Percentiles rank a stretch among this genome's conserved stretches.
Evolutionary conservation across 2,329 filamentous ascomycete genomes (phyloP).

Genomic region (Fragosphaeria purpurea): DNA sequence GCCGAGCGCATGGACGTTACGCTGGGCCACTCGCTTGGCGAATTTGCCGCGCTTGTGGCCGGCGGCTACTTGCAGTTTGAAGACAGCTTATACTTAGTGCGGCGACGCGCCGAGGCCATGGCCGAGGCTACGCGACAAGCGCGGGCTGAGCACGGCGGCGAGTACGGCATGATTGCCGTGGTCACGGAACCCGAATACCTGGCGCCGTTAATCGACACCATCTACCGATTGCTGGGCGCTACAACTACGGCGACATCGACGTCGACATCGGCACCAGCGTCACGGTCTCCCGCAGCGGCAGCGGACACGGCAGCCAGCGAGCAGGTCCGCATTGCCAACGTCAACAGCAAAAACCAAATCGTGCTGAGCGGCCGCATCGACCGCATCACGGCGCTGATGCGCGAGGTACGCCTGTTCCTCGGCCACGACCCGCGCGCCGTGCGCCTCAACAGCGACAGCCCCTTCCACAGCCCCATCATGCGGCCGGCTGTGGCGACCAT

Average conservation of each 20-base stretch:
- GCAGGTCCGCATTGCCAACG: conserved; percentile 83
- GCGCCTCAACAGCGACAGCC: conserved; percentile 73
- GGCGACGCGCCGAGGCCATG: conserved; percentile 73
- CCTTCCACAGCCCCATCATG: conserved; percentile 91
- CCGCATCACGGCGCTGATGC: conserved; percentile 68
- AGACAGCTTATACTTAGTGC: conserved; percentile 69
- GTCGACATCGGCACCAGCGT: not conserved
- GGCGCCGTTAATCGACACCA: conserved; percentile 55
- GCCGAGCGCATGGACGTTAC: conserved; percentile 67
- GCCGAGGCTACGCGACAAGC: conserved; percentile 61
- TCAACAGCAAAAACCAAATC: conserved; percentile 95
- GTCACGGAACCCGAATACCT: conserved; percentile 79
- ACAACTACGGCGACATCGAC: conserved; percentile 41
- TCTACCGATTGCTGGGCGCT: conserved; percentile 66
- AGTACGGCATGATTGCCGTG: conserved; percentile 90
- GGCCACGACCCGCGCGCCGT: conserved; percentile 88
- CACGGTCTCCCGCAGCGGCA: not conserved
- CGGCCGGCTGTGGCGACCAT: conserved; percentile 69
- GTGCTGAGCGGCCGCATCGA: conserved; percentile 82
- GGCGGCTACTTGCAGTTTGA: conserved; percentile 69
- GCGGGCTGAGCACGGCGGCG: conserved; percentile 57
- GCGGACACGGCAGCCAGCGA: conserved; percentile 52
- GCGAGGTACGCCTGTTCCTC: conserved; percentile 78
- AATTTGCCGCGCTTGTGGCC: conserved; percentile 84
- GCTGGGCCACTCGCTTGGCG: conserved; percentile 82